Evolutionary conservation across 2,329 filamentous ascomycete species (phyloP), one percentile per base, ranked within the genome.

Genomic region (Nemania diffusa): DNA sequence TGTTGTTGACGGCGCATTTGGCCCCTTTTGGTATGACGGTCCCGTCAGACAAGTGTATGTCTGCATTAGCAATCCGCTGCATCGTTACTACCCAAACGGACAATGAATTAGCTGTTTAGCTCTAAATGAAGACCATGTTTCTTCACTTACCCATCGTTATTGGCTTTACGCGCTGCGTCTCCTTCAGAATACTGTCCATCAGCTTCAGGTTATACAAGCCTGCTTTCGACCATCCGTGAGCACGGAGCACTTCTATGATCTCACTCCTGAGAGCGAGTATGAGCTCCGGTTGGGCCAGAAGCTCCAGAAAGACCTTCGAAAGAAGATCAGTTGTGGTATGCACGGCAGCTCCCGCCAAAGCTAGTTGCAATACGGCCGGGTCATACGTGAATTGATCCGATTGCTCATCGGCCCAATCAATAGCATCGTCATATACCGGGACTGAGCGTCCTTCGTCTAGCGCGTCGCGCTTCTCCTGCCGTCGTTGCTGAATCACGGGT

Each of bases 141-240:
- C 9, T 15, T 1, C 11, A 40, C 62, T 58, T 58, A 68, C 66
- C 15, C 48, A 59, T 44, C 37, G 27, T 7, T 7, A 65, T 55
- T 13, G 62, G 66, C n/a, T 64, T 62, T 5, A 64, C 13, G 3
- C 66, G 56, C 22, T 68, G 66, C 13, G 62, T 58, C 60, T 69
- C 67, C 52, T 69, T 69, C 0, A 69, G 50, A 20, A 69, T 24
- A 32, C 67, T 69, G 15, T 69, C 67, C 60, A 67, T 59, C 1
- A 60, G 42, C 32, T 67, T 63, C 15, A 69, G 8, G 29, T 67
- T 61, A 11, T 67, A 64, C 24, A 69, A n/a, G 0, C 34, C 40
- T 4, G 26, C 1, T 26, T 67, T 64, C 1, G 46, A 56, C 59
- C 63, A 67, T 7, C 63, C 63, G 5, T 69, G 50, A n/a, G 29